Evolutionary conservation across 176 grass and related monocot species (phyloP), one percentile per base, ranked within the genome.

Genomic region (sorghum (Sorghum bicolor)): DNA sequence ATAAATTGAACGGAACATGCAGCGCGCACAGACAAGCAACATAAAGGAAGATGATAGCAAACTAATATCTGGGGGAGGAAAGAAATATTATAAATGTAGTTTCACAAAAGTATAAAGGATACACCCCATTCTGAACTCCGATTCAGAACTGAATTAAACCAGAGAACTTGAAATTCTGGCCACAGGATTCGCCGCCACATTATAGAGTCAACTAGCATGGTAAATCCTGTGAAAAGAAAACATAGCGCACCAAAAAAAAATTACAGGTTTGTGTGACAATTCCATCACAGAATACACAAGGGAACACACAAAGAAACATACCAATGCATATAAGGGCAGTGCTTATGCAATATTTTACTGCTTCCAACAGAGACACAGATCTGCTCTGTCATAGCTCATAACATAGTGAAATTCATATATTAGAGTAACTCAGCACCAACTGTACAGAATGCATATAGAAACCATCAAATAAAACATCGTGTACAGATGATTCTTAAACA

Each of bases 91-190:
- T 67, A 71, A 77, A 3, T 64, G 40, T 57, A 85, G n/a, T 74
- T 84, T 33, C 28, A 79, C 6, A 89, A 71, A 75, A 87, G 52
- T 25, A 80, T 10, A 53, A 86, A 99, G 93, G 96, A 99, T 99
- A 99, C 96, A 87, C 96, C 96, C 96, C 96, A 99, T 92, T 99
- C 91, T 68, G 93, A 96, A 78, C 96, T 99, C 50, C 89, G 85
- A 78, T 96, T 99, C 82, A 90, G 86, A 87, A 96, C 81, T 17
- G 96, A 96, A 83, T 99, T 99, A 90, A 99, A 99, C 93, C 89
- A 99, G 58, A 99, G 87, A 86, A 96, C 93, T 86, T 99, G 87
- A 79, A 99, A 92, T 86, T 99, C 96, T 80, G 96, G 96, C 96
- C 96, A 99, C 70, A 96, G 70, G 70, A 90, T 84, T 83, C 93